A percentile compares a stretch with the other conserved stretches of the same genome.
phyloP scores from a whole-genome alignment of 345 rosid species.

The Raphanus raphanistrum region DNA sequence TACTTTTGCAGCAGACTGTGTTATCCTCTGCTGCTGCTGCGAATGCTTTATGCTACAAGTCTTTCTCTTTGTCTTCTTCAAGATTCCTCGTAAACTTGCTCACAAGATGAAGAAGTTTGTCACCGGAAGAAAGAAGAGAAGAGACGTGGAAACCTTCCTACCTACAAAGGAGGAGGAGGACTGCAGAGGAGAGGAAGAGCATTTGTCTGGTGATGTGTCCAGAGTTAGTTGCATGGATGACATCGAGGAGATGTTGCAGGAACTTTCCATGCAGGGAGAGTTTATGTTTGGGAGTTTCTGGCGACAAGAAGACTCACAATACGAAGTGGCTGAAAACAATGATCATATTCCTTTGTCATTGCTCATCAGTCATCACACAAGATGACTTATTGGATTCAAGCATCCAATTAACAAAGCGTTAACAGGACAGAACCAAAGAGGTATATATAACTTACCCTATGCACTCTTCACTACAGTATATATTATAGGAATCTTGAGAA shows the following conservation, averaged over 20 bases:
- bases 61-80: slow-evolving; percentile 52
- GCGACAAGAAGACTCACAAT: slow-evolving; percentile 47
- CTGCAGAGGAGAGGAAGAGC: slow-evolving; percentile 17
- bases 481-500: slow-evolving; percentile 19
- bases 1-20: slow-evolving; percentile 67
- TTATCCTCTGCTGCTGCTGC: slow-evolving; percentile 66
- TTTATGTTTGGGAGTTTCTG: slow-evolving; percentile 93
- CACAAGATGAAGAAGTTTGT: slow-evolving; percentile 50
- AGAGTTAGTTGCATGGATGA: slow-evolving; percentile 49
- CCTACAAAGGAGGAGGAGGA: slow-evolving; percentile 20
- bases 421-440: slow-evolving; percentile 1
- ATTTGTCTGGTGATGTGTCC: background rate
- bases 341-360: slow-evolving; percentile 14
- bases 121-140: slow-evolving; percentile 43
- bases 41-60: slow-evolving; percentile 70
- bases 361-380: slow-evolving; percentile 23
- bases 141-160: background rate
- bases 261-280: slow-evolving; percentile 55
- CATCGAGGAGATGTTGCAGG: slow-evolving; percentile 58
- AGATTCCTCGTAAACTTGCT: slow-evolving; percentile 54
- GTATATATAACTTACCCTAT: slow-evolving; percentile 8
- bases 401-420: slow-evolving; percentile 22
- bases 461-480: slow-evolving; percentile 5
- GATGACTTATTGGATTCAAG: slow-evolving; percentile 27
- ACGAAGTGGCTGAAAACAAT: background rate